A percentile compares a stretch with the other conserved stretches of the same genome.
phyloP scores from a whole-genome alignment of 192 early-diverging fungal genomes.

The Backusella mclennaniae region DNA sequence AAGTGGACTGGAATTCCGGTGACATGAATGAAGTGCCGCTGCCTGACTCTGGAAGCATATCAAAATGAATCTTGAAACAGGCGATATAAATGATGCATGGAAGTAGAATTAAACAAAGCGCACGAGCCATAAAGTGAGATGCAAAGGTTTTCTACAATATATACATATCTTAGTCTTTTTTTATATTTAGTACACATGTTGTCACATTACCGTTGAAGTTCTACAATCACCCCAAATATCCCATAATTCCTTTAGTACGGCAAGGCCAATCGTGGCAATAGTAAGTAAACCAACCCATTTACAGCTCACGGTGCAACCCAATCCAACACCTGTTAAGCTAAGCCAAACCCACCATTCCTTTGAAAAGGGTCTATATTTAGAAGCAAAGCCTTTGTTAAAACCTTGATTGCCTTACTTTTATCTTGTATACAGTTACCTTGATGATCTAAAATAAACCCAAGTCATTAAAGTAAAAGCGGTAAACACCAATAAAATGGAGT shows the following conservation, averaged over 20 bases:
- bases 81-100: constrained; percentile 81
- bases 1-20: constrained; percentile 85
- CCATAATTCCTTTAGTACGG: constrained; percentile 87
- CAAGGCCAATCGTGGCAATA: constrained; percentile 84
- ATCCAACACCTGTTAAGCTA: constrained; percentile 75
- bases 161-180: neutral
- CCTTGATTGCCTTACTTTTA: neutral
- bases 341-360: constrained; percentile 88
- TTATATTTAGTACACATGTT: neutral
- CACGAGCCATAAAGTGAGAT: constrained; percentile 83
- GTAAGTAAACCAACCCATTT: constrained; percentile 98
- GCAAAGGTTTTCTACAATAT: constrained; percentile 21
- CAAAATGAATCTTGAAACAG: constrained; percentile 93
- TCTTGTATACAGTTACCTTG: constrained; percentile 18
- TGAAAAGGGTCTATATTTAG: constrained; percentile 58
- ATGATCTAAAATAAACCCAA: constrained; percentile 88
- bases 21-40: constrained; percentile 96
- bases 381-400: neutral
- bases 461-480: constrained; percentile 70
- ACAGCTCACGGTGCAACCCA: constrained; percentile 76
- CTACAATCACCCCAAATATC: constrained; percentile 71
- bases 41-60: constrained; percentile 72
- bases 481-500: constrained; percentile 89
- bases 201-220: constrained; percentile 31
- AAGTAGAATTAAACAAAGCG: constrained; percentile 80